Evolutionary conservation across 1,284 basidiomycete species (phyloP), one percentile per base, ranked within the genome.

Genomic region (Malassezia brasiliensis): DNA sequence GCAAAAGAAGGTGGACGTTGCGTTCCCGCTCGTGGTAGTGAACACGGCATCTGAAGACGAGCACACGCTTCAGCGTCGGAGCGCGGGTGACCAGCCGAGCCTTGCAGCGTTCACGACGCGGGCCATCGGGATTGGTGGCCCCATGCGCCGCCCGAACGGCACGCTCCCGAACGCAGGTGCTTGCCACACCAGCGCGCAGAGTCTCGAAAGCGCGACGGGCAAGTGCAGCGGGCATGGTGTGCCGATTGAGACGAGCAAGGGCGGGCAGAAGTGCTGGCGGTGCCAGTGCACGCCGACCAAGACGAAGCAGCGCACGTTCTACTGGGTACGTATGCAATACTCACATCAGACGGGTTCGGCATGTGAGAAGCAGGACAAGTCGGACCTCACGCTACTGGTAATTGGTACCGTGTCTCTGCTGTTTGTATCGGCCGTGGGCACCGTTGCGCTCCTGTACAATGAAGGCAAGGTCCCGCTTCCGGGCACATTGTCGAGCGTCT

Each of bases 321-420:
- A 64, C 51, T 72, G 66, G 66, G 57, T 57, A 47, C 48, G 55
- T 51, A 17, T 14, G 15, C 3, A 19, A 10, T 35, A 4, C 30
- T 30, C 12, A 20, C 31, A 14, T 31, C 37, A 51, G 54, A 61
- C 67, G 0, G 69, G 69, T 17, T 57, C 61, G 2, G 69, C 69
- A 17, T 72, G 69, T 50, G 65, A 72, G 61, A 72, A 70, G 56
- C 59, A 65, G 56, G 69, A 72, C 47, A 50, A 64, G 5, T 60
- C 60, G 35, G 55, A 63, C 20, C 61, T 65, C 35, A 67, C 66
- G 52, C 56, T 68, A 14, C 59, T 72, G 25, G 35, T 72, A 19
- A 57, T 52, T 4, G 58, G 63, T 28, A 69, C 63, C 15, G 59
- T 62, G 10, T 14, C 64, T 11, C 34, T 63, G 14, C 55, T 72